These are phyloP conservation scores for Leccinum disarticulatum DNA, from an alignment of 768 basidiomycete species.

Conservation along the genomic window DNA sequence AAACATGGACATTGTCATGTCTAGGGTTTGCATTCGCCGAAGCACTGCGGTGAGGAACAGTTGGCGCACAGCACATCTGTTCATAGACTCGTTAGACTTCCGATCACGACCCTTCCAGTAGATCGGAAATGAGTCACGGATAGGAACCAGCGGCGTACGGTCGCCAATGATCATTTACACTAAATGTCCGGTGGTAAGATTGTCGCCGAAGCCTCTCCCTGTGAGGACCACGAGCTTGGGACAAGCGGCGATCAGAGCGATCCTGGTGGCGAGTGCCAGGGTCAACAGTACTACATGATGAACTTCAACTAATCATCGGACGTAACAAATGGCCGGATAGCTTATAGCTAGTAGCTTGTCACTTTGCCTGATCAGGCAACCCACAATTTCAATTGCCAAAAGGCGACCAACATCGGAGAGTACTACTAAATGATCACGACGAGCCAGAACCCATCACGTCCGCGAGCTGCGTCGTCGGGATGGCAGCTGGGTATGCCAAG, in stretches of 20 bases:
- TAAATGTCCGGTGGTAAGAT: background rate
- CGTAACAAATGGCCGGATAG: background rate
- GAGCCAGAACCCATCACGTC: slow-evolving; percentile 29
- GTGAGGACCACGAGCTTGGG: background rate
- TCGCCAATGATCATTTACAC: background rate
- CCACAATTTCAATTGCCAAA: background rate
- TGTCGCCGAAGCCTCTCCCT: background rate
- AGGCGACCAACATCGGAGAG: background rate
- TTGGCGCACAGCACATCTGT: background rate
- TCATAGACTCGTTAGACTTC: background rate
- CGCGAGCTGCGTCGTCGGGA: slow-evolving; percentile 52
- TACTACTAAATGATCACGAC: background rate
- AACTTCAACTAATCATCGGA: background rate
- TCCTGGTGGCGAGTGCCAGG: background rate
- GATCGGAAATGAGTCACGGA: background rate
- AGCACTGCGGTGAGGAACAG: background rate
- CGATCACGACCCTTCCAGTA: background rate
- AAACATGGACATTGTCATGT: too few relatives aligned
- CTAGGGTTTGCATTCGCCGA: background rate
- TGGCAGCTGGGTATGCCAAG: slow-evolving; percentile 50
- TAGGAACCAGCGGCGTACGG: background rate
- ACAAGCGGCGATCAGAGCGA: background rate
- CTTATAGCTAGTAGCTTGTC: background rate
- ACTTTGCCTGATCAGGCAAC: too few relatives aligned
- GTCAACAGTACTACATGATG: background rate